Evolutionary conservation across 345 rosid genomes (phyloP).

Genomic region (Salix caprea): DNA sequence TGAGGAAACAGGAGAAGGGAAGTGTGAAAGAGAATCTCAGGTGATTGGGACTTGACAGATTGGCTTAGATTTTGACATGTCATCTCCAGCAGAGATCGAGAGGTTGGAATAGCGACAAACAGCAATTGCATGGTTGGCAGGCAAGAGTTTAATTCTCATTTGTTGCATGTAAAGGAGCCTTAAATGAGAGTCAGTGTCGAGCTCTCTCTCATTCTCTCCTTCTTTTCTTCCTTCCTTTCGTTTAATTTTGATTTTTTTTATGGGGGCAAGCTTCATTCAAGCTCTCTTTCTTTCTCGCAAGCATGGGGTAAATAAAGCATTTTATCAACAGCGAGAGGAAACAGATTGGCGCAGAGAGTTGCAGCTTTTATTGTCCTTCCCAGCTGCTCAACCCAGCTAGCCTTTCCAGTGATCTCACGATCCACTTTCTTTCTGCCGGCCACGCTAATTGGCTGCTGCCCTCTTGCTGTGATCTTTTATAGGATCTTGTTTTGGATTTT

Average conservation of each 20-base stretch:
- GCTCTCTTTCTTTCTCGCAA: neutral
- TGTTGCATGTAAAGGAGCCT: conserved; percentile 19
- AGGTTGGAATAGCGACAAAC: conserved; percentile 17
- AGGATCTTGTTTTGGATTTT: conserved; percentile 38
- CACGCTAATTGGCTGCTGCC: conserved; percentile 16
- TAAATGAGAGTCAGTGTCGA: conserved; percentile 12
- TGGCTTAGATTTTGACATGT: conserved; percentile 38
- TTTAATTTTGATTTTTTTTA: neutral
- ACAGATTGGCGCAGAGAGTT: conserved; percentile 8
- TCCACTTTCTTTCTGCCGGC: conserved; percentile 14
- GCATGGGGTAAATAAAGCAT: neutral
- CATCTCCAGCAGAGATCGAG: conserved; percentile 13
- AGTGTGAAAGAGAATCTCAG: conserved; percentile 25
- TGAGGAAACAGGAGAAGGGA: conserved; percentile 38
- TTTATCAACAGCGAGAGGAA: neutral
- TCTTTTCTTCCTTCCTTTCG: neutral
- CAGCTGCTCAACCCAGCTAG: neutral
- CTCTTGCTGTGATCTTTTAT: conserved; percentile 25
- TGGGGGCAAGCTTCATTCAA: neutral
- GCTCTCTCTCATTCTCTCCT: neutral
- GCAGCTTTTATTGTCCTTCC: conserved; percentile 20
- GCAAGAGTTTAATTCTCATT: neutral
- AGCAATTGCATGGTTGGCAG: neutral
- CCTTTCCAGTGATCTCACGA: conserved; percentile 12
- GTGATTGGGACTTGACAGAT: conserved; percentile 41